phyloP scores from a whole-genome alignment of 148 eudicot species.

The Bassia scoparia region DNA sequence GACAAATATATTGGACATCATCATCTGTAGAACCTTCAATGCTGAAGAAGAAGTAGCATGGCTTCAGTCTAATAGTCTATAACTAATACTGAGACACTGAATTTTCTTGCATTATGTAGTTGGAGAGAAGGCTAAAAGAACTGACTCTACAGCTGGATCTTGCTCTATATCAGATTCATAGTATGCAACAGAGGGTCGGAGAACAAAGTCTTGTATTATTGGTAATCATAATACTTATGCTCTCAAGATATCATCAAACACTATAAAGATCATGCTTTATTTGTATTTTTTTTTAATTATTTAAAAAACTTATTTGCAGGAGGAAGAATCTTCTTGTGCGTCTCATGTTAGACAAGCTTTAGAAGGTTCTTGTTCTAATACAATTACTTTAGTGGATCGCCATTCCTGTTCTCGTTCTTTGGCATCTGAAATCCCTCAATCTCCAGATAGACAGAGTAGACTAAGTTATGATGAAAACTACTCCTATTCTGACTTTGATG shows the following conservation, averaged over 20 bases:
- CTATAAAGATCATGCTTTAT: constrained; percentile 11
- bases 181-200: constrained; percentile 46
- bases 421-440: constrained; percentile 34
- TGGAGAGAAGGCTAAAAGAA: constrained; percentile 69
- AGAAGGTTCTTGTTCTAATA: constrained; percentile 37
- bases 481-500: constrained; percentile 46
- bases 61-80: background rate
- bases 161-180: constrained; percentile 71
- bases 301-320: constrained; percentile 54
- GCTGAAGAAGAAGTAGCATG: constrained; percentile 1
- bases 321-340: constrained; percentile 43
- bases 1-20: background rate
- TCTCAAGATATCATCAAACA: background rate
- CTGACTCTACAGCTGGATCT: constrained; percentile 66
- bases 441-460: constrained; percentile 52
- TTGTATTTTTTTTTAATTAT: constrained; percentile 10
- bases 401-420: constrained; percentile 36
- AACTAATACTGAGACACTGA: constrained; percentile 5
- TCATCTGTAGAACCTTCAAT: background rate
- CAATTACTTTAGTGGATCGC: constrained; percentile 39
- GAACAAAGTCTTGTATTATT: constrained; percentile 40
- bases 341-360: constrained; percentile 48
- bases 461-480: constrained; percentile 63
- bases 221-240: constrained; percentile 29
- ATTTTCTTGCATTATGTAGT: constrained; percentile 37